Percentiles rank a stretch among this genome's conserved stretches.
Evolutionary conservation across 208 protist genomes (phyloP).

Genomic region (Kentomonas sorsogonicus): DNA sequence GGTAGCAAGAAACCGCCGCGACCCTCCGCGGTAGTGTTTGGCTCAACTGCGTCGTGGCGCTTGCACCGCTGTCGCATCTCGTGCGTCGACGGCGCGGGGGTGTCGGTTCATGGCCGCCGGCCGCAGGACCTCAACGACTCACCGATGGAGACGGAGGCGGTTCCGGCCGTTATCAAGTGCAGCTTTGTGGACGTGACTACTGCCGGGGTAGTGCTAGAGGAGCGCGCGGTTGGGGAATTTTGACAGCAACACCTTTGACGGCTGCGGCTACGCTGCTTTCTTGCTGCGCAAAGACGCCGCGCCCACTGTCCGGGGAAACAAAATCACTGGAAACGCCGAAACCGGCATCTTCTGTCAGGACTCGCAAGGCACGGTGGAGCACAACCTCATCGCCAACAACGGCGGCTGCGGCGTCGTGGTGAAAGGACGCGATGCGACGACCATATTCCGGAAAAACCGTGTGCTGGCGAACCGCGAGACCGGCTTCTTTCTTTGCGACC

Average conservation of each 20-base stretch:
- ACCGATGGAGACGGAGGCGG: background rate
- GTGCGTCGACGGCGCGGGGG: constrained; percentile 58
- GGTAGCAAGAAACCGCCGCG: constrained; percentile 41
- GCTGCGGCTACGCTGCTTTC: constrained; percentile 79
- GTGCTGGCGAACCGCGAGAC: constrained; percentile 67
- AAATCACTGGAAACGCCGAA: constrained; percentile 59
- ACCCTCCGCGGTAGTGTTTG: constrained; percentile 48
- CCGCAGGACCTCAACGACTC: background rate
- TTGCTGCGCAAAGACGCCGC: constrained; percentile 57
- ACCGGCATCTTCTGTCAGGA: constrained; percentile 87
- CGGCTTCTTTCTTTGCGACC: constrained; percentile 80
- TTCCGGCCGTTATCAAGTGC: constrained; percentile 66
- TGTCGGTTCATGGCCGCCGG: no score
- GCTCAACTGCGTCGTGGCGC: constrained; percentile 67
- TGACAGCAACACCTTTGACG: constrained; percentile 65
- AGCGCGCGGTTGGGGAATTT: constrained; percentile 58
- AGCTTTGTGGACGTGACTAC: constrained; percentile 69
- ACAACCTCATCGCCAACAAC: constrained; percentile 77
- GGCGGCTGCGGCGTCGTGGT: constrained; percentile 77
- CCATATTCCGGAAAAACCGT: constrained; percentile 64
- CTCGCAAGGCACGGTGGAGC: constrained; percentile 56
- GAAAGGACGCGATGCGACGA: constrained; percentile 38
- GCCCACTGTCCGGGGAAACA: constrained; percentile 50
- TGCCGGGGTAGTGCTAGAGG: constrained; percentile 64
- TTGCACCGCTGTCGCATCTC: constrained; percentile 70